phyloP scores from a whole-genome alignment of 139 green algal species.

The Picochlorum sp. region DNA sequence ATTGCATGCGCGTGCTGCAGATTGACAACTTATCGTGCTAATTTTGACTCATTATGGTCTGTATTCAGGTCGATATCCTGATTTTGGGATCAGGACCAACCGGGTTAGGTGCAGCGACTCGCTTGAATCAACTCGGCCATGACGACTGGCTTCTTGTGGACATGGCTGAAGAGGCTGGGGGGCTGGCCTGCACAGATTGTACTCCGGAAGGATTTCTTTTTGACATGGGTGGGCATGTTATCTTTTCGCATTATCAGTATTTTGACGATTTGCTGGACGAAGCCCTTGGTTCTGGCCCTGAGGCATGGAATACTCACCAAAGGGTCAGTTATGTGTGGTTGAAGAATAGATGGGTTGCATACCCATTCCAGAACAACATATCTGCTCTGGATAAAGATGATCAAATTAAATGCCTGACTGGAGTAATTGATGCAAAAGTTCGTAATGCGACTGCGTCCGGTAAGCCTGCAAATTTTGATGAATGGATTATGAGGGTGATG shows the following conservation, averaged over 20 bases:
- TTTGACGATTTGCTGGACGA: slow-evolving; percentile 73
- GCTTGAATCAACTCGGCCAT: slow-evolving; percentile 69
- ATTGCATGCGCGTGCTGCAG: too few relatives aligned
- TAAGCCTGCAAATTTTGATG: slow-evolving; percentile 81
- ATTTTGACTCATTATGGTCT: too few relatives aligned
- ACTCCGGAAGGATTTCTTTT: slow-evolving; percentile 84
- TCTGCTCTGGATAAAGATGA: slow-evolving; percentile 67
- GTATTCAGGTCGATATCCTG: slow-evolving; percentile 63
- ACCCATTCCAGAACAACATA: slow-evolving; percentile 93
- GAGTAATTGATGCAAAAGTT: slow-evolving; percentile 77
- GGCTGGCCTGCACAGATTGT: slow-evolving; percentile 77
- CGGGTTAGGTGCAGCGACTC: slow-evolving; percentile 73
- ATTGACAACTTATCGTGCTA: too few relatives aligned
- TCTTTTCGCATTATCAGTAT: slow-evolving; percentile 87
- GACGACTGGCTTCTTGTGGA: slow-evolving; percentile 74
- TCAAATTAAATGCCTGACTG: slow-evolving; percentile 70
- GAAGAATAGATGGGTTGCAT: slow-evolving; percentile 72
- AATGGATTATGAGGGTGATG: slow-evolving; percentile 87
- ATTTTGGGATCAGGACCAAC: slow-evolving; percentile 75
- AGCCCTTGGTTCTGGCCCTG: slow-evolving; percentile 33
- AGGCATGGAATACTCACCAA: slow-evolving; percentile 75
- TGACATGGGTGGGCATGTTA: slow-evolving; percentile 91
- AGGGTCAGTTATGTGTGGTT: slow-evolving; percentile 82
- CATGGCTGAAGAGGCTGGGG: slow-evolving; percentile 54
- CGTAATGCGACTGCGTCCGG: slow-evolving; percentile 39